Base-by-base conservation (phyloP, 768 basidiomycete species). In the Cystofilobasidium ferigula region DNA sequence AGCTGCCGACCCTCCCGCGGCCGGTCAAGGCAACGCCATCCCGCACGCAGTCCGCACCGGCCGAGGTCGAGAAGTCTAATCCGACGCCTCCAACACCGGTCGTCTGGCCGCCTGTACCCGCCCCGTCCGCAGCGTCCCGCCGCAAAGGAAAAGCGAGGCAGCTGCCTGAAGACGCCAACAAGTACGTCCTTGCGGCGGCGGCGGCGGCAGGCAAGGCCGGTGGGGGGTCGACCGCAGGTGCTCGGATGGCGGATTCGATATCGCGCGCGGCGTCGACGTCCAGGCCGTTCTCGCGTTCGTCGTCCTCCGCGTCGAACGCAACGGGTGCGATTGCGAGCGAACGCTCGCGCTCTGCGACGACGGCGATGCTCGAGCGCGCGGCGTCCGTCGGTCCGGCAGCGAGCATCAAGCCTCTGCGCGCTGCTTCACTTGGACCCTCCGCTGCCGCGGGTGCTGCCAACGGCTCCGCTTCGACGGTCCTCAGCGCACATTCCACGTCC, bases 131-230 rank as follows among this genome's bases (percentile, higher is more conserved):
- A 6, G 10, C 51, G 4, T 54, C 51, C 28, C 26, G 51, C 2
- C 51, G 51, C 51, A 54, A 54, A n/a, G 51, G 51, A 26, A 54
- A 54, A n/a, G 51, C 51, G 5, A 28, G n/a, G 16, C 51, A 54
- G 51, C 30, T 54, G 13, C 51, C 51, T 6, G 51, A 54, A 5
- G 51, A 54, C 26, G 51, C 51, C 26, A 54, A 54, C 30, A 28
- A 32, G 51, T 54, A 54, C 51, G 28, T 30, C 2, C 51, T 54
- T 5, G 51, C 30, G 3, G 51, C 51, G 3, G 51, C 51, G 24
- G 48, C 24, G 26, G 8, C 48, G 43, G 8, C 48, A 22, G 32
- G 51, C 28, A 54, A 28, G 22, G 24, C 4, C 40, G 40, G 40
- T 18, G 16, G 40, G 14, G 13, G 40, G 14, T n/a, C n/a, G n/a